Conservation (phyloP, 176 grass and related monocot species). For the Puccinellia tenuiflora region DNA sequence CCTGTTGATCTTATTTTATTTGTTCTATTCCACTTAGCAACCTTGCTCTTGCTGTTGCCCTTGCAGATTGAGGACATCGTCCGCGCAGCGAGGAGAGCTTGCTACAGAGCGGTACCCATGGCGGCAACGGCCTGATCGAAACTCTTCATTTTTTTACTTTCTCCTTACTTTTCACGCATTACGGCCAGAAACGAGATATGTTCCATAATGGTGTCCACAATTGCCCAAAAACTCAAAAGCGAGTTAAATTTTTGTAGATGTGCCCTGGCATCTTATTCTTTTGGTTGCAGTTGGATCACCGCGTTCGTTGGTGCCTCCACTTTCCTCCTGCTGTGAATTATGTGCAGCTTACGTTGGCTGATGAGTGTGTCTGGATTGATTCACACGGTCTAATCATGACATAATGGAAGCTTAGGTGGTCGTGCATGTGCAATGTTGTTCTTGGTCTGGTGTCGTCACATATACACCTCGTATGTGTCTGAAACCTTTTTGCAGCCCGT, state of each 20-base stretch:
- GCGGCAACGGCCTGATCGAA: conserved; percentile 63
- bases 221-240: conserved; percentile 39
- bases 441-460: background rate
- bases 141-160: background rate
- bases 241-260: conserved; percentile 38
- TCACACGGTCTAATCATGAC: background rate
- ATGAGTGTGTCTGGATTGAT: background rate
- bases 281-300: conserved; percentile 15
- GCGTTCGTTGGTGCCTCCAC: background rate
- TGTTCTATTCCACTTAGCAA: background rate
- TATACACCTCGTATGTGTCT: too few relatives aligned
- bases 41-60: background rate
- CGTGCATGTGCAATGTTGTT: background rate
- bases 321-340: background rate
- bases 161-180: background rate
- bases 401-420: background rate
- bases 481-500: background rate
- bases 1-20: background rate
- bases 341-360: conserved; percentile 1
- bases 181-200: background rate
- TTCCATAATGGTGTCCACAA: conserved; percentile 39
- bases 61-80: conserved; percentile 88
- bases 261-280: background rate
- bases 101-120: conserved; percentile 73
- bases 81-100: conserved; percentile 78